phyloP scores from a whole-genome alignment of 176 grass and related monocot species.

The Carex pumila region DNA sequence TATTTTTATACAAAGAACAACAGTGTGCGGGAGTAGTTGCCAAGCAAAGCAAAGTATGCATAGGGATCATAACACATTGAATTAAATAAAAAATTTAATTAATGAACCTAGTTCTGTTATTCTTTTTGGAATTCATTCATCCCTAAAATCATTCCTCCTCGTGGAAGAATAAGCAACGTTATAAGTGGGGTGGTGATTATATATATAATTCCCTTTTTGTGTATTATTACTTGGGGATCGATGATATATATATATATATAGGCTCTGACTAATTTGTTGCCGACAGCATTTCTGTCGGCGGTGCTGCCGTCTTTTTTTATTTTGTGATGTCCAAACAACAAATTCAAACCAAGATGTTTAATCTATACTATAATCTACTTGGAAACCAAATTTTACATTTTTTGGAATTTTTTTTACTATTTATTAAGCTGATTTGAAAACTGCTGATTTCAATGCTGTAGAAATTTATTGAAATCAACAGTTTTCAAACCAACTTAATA shows the following conservation, averaged over 20 bases:
- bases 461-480: too few relatives aligned
- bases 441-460: too few relatives aligned
- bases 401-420: too few relatives aligned
- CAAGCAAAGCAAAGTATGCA: constrained; percentile 1
- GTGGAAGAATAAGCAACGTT: constrained; percentile 6
- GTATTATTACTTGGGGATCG: constrained; percentile 1
- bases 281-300: too few relatives aligned
- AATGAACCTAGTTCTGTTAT: constrained; percentile 1
- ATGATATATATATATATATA: neutral
- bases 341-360: too few relatives aligned
- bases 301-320: too few relatives aligned
- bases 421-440: too few relatives aligned
- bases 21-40: neutral
- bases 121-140: constrained; percentile 14
- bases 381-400: too few relatives aligned
- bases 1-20: neutral
- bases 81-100: neutral
- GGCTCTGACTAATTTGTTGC: too few relatives aligned
- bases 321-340: too few relatives aligned
- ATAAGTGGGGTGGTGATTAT: constrained; percentile 10
- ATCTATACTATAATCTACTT: too few relatives aligned
- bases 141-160: constrained; percentile 21
- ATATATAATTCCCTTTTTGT: neutral
- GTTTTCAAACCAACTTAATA: too few relatives aligned
- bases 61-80: neutral